Percentiles rank a stretch among this genome's conserved stretches.
These are phyloP conservation scores for Camellia lanceoleosa DNA, from an alignment of 148 eudicot species.

Conservation along the genomic window DNA sequence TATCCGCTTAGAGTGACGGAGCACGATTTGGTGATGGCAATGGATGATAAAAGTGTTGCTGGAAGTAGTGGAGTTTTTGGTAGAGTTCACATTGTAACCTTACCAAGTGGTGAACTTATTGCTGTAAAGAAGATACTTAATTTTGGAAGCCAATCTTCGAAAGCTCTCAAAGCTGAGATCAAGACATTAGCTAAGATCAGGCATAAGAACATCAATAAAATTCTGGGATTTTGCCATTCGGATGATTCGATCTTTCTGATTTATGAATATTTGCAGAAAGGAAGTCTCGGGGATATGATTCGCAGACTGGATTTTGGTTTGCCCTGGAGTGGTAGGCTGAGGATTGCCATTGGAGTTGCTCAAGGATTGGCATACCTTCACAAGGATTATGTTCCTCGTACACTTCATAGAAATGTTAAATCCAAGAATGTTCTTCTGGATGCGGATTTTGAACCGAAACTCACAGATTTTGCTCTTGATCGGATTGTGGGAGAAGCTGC, in stretches of 20 bases:
- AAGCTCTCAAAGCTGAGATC: slow-evolving; percentile 62
- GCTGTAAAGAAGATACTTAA: slow-evolving; percentile 63
- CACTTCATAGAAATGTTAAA: slow-evolving; percentile 67
- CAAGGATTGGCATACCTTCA: slow-evolving; percentile 86
- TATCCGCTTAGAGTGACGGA: slow-evolving; percentile 76
- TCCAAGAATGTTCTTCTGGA: slow-evolving; percentile 70
- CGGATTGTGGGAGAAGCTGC: slow-evolving; percentile 57
- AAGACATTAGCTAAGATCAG: slow-evolving; percentile 80
- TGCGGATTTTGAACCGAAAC: slow-evolving; percentile 67
- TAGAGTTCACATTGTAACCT: slow-evolving; percentile 55
- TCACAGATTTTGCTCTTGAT: slow-evolving; percentile 76
- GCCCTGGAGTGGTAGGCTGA: slow-evolving; percentile 67
- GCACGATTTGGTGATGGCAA: slow-evolving; percentile 63
- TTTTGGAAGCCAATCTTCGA: slow-evolving; percentile 49
- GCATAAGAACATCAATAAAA: slow-evolving; percentile 68
- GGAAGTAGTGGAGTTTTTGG: slow-evolving; percentile 58
- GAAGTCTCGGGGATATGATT: slow-evolving; percentile 78
- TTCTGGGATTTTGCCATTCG: slow-evolving; percentile 68
- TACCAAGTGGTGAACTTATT: slow-evolving; percentile 81
- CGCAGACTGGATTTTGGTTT: slow-evolving; percentile 41
- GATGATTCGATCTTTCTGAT: slow-evolving; percentile 62
- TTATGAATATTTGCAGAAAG: slow-evolving; percentile 61
- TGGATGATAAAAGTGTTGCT: slow-evolving; percentile 57
- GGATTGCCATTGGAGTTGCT: slow-evolving; percentile 77
- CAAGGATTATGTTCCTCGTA: slow-evolving; percentile 65